These are phyloP conservation scores for Colletotrichum sp. DNA, from an alignment of 2,329 filamentous ascomycete genomes.

Conservation along the genomic window DNA sequence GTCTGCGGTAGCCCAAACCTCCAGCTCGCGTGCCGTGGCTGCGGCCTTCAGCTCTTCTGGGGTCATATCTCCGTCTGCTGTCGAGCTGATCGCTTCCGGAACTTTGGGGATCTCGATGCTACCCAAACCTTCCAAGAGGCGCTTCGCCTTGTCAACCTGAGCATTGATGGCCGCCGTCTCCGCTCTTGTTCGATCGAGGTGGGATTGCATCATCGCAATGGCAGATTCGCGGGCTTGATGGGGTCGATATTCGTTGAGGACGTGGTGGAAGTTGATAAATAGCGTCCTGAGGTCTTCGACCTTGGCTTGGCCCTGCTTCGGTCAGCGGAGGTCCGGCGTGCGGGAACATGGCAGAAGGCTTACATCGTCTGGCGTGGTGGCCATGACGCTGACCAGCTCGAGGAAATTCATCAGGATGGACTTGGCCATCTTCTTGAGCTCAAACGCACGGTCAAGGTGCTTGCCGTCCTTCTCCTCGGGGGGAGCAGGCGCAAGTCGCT, in stretches of 20 bases:
- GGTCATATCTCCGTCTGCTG: background rate
- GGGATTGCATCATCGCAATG: constrained; percentile 86
- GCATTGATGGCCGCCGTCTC: constrained; percentile 75
- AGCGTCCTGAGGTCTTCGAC: constrained; percentile 80
- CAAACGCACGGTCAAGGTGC: constrained; percentile 67
- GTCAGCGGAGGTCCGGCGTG: background rate
- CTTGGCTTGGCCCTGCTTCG: constrained; percentile 66
- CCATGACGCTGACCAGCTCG: constrained; percentile 77
- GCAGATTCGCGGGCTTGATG: constrained; percentile 91
- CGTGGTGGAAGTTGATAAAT: constrained; percentile 89
- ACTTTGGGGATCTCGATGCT: constrained; percentile 45
- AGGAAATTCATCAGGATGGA: constrained; percentile 88
- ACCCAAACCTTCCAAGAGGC: constrained; percentile 73
- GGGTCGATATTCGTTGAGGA: constrained; percentile 92
- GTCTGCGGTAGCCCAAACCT: constrained; percentile 49
- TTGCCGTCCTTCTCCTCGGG: constrained; percentile 53
- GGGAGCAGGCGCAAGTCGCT: constrained; percentile 42
- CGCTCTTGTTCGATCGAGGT: constrained; percentile 72
- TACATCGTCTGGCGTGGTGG: constrained; percentile 65
- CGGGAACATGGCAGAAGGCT: background rate
- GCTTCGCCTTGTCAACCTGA: constrained; percentile 74
- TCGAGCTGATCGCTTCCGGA: background rate
- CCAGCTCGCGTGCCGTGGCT: constrained; percentile 18
- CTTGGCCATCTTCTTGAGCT: constrained; percentile 81
- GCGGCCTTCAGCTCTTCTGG: background rate